These are phyloP conservation scores for Micractinium sp. DNA, from an alignment of 139 green algal genomes.

Conservation along the genomic window DNA sequence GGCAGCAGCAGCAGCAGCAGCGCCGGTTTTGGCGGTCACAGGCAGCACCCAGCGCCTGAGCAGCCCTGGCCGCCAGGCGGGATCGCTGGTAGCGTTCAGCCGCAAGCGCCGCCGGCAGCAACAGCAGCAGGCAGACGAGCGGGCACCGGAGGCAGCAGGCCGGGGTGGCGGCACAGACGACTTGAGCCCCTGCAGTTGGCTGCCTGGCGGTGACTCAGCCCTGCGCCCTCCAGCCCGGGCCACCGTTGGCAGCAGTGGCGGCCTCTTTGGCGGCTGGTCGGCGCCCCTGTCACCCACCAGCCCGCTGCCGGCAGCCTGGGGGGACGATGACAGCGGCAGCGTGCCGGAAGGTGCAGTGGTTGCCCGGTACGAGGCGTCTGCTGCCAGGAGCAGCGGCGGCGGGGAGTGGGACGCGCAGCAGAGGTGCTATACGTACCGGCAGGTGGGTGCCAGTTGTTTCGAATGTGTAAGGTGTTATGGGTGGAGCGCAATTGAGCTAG, in stretches of 20 bases:
- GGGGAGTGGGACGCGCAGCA: neutral
- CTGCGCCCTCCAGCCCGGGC: neutral
- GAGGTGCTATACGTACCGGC: conserved; percentile 1
- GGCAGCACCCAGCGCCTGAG: neutral
- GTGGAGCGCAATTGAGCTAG: neutral
- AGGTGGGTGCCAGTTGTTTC: neutral
- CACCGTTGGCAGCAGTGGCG: neutral
- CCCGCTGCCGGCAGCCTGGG: neutral
- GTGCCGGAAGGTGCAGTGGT: neutral
- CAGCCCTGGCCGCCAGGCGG: neutral
- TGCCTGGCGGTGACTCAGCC: neutral
- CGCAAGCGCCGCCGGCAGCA: neutral
- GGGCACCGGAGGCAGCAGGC: neutral
- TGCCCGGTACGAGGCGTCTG: neutral
- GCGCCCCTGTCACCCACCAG: neutral
- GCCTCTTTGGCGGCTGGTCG: neutral
- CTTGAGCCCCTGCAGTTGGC: neutral
- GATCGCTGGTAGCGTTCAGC: neutral
- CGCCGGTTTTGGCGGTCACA: neutral
- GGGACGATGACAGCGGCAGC: neutral
- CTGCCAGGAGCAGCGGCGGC: neutral
- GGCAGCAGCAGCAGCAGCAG: neutral
- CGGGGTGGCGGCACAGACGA: neutral
- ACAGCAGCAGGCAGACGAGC: neutral
- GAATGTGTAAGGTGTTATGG: neutral